Evolutionary conservation across 176 grass and related monocot genomes (phyloP), one percentile per base, ranked within the genome.

Genomic region (Carex myosuroides): DNA sequence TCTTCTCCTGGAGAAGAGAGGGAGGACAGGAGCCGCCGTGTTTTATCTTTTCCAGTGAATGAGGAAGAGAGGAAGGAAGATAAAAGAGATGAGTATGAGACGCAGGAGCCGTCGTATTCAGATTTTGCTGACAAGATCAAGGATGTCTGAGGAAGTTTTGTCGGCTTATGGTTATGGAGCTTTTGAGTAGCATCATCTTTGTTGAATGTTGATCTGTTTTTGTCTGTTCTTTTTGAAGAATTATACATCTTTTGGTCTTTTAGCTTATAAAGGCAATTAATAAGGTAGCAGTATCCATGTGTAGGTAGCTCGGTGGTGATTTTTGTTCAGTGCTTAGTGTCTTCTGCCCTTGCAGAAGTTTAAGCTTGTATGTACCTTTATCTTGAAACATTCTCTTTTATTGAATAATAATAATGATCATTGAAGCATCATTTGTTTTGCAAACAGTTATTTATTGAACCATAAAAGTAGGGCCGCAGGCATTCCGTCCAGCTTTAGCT

Each of bases 111-210:
- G 30, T 70, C 80, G 42, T 90, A 91, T 67, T 88, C 89, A 0
- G 92, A 98, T 71, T 91, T 89, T 37, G 60, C 86, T 24, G 85
- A 89, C 29, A 85, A 94, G 86, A 88, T 93, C 58, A 86, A 44
- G 44, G 95, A 94, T 86, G 95, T 94, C 44, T 94, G 75, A 87
- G 18, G 75, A 73, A 18, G 60, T 92, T 18, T 21, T 73, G 13
- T 68, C 1, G 24, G 24, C 0, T 17, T 77, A 57, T 21, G 55
- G 11, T 64, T 46, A 11, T 11, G 24, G 29, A 60, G 29, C 55
- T 81, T 81, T 61, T 12, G 60, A 64, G 79, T 37, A 18, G 24
- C 56, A 20, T 20, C 26, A 41, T 24, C 33, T 42, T 4, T 71
- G 37, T 62, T 13, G 56, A 61, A 29, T 29, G 9, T 64, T 61